Evolutionary conservation across 2,329 filamentous ascomycete species (phyloP).

Genomic region (Diaporthe longicolla): DNA sequence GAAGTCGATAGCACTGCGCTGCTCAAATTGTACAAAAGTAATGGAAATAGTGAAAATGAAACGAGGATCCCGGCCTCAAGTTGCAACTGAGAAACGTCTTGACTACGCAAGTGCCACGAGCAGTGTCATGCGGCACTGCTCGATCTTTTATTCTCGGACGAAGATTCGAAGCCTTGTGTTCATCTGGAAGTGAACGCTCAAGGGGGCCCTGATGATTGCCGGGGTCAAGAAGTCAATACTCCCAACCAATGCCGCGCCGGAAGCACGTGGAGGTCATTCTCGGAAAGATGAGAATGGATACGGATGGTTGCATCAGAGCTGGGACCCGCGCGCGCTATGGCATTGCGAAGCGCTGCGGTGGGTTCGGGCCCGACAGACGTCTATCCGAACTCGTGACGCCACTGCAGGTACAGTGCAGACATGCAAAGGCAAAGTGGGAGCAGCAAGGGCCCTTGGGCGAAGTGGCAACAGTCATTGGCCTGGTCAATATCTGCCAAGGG

Average conservation of each 20-base stretch:
- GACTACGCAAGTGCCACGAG: background rate
- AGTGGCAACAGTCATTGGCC: background rate
- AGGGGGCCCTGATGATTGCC: slow-evolving; percentile 4
- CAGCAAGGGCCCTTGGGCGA: background rate
- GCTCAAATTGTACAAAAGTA: background rate
- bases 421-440: slow-evolving; percentile 3
- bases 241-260: background rate
- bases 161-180: background rate
- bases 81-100: slow-evolving; percentile 1
- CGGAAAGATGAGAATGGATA: slow-evolving; percentile 5
- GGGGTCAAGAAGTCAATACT: background rate
- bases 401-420: background rate
- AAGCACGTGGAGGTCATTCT: background rate
- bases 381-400: background rate
- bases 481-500: background rate
- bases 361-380: slow-evolving; percentile 9
- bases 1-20: background rate
- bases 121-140: slow-evolving; percentile 4
- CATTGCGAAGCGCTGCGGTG: background rate
- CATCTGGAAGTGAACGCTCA: background rate
- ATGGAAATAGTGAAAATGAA: background rate
- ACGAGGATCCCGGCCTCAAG: slow-evolving; percentile 14
- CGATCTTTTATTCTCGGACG: slow-evolving; percentile 17
- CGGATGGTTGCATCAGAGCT: slow-evolving; percentile 17
- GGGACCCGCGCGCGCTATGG: slow-evolving; percentile 21